phyloP scores from a whole-genome alignment of 768 basidiomycete species.

The Pholiota molesta region DNA sequence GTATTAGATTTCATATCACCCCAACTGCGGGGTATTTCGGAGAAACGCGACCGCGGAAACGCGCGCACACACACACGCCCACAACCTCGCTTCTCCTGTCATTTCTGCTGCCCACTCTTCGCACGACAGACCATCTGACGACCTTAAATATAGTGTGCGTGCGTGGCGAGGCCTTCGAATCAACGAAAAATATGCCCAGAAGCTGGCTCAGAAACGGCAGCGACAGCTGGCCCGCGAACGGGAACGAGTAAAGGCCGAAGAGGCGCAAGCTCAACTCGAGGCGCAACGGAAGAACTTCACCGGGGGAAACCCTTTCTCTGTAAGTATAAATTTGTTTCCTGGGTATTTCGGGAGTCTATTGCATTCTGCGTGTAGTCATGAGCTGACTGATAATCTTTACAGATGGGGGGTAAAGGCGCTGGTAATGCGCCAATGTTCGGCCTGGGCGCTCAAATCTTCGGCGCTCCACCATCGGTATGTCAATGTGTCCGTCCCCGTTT shows the following conservation, averaged over 20 bases:
- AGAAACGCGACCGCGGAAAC: neutral
- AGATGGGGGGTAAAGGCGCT: conserved; percentile 19
- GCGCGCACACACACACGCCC: neutral
- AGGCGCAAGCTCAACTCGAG: conserved; percentile 24
- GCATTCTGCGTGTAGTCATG: neutral
- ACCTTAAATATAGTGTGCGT: conserved; percentile 56
- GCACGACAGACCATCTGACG: neutral
- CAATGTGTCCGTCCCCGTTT: conserved; percentile 1
- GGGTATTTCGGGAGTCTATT: neutral
- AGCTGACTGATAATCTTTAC: neutral
- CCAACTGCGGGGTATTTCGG: conserved; percentile 1
- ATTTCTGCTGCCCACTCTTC: neutral
- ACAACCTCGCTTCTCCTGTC: conserved; percentile 1
- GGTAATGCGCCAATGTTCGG: conserved; percentile 39
- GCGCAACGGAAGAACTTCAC: conserved; percentile 17
- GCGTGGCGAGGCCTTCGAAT: conserved; percentile 79
- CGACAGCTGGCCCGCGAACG: conserved; percentile 41
- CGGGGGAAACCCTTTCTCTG: conserved; percentile 27
- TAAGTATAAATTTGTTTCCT: conserved; percentile 12
- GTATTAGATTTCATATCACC: conserved; percentile 26
- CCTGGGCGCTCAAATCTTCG: conserved; percentile 72
- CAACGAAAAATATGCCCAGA: conserved; percentile 75
- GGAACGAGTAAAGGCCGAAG: conserved; percentile 37
- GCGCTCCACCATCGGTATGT: conserved; percentile 29
- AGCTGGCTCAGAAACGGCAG: conserved; percentile 60